Percentiles rank a stretch among this genome's conserved stretches.
Conservation (phyloP, 345 rosid genomes). For the Syzygium oleosum region DNA sequence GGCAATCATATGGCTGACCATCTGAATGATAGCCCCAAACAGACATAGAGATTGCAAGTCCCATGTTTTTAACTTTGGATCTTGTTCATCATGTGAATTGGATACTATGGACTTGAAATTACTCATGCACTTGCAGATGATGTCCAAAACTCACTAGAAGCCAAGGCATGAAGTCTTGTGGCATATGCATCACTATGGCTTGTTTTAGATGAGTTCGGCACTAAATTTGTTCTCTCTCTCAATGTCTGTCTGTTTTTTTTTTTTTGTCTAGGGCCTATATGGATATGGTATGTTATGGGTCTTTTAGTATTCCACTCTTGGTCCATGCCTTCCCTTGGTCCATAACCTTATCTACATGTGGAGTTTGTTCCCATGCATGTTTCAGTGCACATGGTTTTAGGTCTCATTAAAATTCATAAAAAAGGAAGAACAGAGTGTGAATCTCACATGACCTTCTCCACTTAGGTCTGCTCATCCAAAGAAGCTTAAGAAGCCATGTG, state of each 20-base stretch:
- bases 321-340: not conserved
- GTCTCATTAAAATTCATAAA: not conserved
- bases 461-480: not conserved
- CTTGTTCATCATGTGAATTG: conserved; percentile 11
- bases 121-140: not conserved
- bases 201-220: not conserved
- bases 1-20: not conserved
- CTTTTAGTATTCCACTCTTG: not conserved
- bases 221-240: not conserved
- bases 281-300: not conserved
- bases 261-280: not conserved
- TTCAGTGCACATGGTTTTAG: not conserved
- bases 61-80: conserved; percentile 3
- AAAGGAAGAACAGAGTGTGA: not conserved
- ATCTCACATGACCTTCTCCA: not conserved
- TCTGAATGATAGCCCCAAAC: not conserved
- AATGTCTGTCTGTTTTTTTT: not conserved
- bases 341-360: not conserved
- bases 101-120: conserved; percentile 6
- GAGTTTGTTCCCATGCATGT: not conserved
- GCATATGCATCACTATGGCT: not conserved
- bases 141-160: not conserved
- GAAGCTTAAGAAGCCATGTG: not conserved
- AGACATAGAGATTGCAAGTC: not conserved
- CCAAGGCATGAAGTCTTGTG: not conserved